Evolutionary conservation across 2,329 filamentous ascomycete species (phyloP).

Genomic region (Aschersonia sp.): DNA sequence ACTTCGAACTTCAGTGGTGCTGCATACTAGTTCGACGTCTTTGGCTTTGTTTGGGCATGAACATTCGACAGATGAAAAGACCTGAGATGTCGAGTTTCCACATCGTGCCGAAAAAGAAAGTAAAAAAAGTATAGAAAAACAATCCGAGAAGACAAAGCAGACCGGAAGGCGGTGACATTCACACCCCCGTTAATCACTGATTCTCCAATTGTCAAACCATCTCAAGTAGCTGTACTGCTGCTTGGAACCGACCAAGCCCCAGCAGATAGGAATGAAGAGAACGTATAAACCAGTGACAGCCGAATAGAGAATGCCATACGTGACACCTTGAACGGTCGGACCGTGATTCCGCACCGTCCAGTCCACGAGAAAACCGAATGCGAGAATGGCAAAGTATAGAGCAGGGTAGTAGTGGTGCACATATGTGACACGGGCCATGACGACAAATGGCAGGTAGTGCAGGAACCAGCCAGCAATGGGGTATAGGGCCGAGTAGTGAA

Average conservation of each 20-base stretch:
- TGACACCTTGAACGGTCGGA: constrained; percentile 45
- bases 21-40: too few relatives aligned
- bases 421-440: constrained; percentile 98
- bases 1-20: too few relatives aligned
- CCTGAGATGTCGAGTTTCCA: too few relatives aligned
- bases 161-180: neutral
- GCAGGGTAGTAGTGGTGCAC: constrained; percentile 99
- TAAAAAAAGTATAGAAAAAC: too few relatives aligned
- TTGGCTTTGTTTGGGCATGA: too few relatives aligned
- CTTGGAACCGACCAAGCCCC: constrained; percentile 83
- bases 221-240: constrained; percentile 81
- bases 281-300: constrained; percentile 70
- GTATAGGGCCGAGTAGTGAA: constrained; percentile 88
- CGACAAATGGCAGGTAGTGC: constrained; percentile 88
- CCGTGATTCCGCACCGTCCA: constrained; percentile 61
- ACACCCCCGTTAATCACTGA: constrained; percentile 41
- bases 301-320: constrained; percentile 65
- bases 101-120: too few relatives aligned
- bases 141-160: too few relatives aligned
- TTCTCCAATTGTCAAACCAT: constrained; percentile 82
- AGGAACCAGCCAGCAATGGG: constrained; percentile 89
- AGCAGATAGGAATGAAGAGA: constrained; percentile 85
- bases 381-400: constrained; percentile 90
- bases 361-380: constrained; percentile 76
- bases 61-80: too few relatives aligned